Evolutionary conservation across 2,329 filamentous ascomycete species (phyloP).

Genomic region (Xylaria sp.): DNA sequence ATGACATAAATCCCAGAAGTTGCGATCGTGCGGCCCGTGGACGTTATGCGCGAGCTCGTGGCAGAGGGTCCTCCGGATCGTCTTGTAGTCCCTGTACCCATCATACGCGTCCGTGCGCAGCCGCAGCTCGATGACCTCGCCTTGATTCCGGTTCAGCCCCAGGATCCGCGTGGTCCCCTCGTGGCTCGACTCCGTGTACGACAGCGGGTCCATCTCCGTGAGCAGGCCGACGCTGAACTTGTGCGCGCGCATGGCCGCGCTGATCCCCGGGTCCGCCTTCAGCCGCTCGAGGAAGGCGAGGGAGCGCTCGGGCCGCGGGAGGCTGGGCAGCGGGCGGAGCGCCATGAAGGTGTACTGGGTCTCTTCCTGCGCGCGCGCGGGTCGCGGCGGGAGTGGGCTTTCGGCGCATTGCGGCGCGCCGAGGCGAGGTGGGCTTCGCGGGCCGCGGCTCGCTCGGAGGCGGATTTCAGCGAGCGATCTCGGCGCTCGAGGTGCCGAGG

Average conservation of each 20-base stretch:
- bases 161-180: conserved; percentile 77
- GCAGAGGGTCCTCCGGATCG: conserved; percentile 88
- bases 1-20: conserved; percentile 89
- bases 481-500: conserved; percentile 66
- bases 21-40: conserved; percentile 78
- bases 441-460: conserved; percentile 54
- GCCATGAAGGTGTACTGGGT: conserved; percentile 80
- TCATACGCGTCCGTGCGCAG: conserved; percentile 93
- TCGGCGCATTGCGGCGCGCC: conserved; percentile 39
- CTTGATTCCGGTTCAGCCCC: conserved; percentile 84
- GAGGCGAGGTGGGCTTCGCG: conserved; percentile 51
- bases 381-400: conserved; percentile 39
- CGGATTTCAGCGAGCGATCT: conserved; percentile 62
- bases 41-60: conserved; percentile 97
- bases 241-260: conserved; percentile 81
- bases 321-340: conserved; percentile 75
- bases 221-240: conserved; percentile 83
- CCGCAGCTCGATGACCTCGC: conserved; percentile 88
- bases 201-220: conserved; percentile 92
- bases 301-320: conserved; percentile 76
- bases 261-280: conserved; percentile 83
- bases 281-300: conserved; percentile 76
- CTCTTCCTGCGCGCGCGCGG: conserved; percentile 55
- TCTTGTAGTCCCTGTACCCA: conserved; percentile 91
- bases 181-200: conserved; percentile 74